Evolutionary conservation across 1,139 yeast genomes (phyloP), one percentile per base, ranked within the genome.

Genomic region (Eremothecium sinecaudum): DNA sequence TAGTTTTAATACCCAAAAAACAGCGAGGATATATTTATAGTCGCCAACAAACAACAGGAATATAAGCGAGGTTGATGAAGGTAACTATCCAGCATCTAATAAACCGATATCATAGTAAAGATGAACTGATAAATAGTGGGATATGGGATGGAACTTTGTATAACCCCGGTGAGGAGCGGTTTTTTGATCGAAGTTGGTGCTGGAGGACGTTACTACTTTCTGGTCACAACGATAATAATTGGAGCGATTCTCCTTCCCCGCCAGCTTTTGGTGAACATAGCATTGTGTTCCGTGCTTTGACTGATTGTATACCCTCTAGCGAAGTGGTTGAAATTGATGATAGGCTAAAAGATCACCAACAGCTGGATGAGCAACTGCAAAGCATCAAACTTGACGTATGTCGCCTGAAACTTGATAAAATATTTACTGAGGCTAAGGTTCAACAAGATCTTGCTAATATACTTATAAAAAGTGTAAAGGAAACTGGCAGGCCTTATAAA

Each of bases 321-420:
- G n/a, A n/a, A n/a, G n/a, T n/a, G n/a, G 23, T 44, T 31, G 28
- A 39, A 23, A 17, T 12, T 13, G 31, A 30, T 29, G 35, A 25
- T 20, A 30, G 27, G 10, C 17, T 30, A 24, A 35, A 40, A 15
- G 45, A 40, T 11, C 24, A 35, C 6, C 32, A 40, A 33, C 25
- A 41, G 7, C 18, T 51, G 18, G 31, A 36, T 6, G 59, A 61
- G 18, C 55, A 61, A 3, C 40, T 70, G 21, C 66, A 66, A 17
- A 64, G 69, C n/a, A 71, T 79, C n/a, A 67, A 72, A 12, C 54
- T 76, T 39, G 87, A 79, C 47, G 71, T 77, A 5, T 75, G 75
- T 18, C 57, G 87, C 38, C 57, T 79, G 14, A 69, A 78, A 31
- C 70, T 77, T 4, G 80, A 77, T 21, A 62, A 60, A 3, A 64